Evolutionary conservation across 345 rosid species (phyloP).

Genomic region (Linum lewisii): DNA sequence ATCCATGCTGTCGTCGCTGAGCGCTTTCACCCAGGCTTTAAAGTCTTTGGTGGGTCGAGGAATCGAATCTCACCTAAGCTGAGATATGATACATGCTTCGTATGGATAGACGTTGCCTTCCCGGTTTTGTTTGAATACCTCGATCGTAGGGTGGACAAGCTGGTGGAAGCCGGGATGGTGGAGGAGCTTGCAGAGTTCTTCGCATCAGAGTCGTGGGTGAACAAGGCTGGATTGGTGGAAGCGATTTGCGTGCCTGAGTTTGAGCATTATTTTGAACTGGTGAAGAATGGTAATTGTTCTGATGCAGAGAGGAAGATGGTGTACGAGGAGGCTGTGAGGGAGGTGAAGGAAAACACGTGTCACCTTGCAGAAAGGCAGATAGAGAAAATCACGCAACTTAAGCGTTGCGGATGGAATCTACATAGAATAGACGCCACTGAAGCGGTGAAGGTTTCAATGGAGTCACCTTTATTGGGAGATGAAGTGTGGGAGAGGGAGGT

Average conservation of each 20-base stretch:
- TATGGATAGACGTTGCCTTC: too few species aligned
- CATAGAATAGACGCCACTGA: constrained; percentile 61
- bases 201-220: constrained; percentile 19
- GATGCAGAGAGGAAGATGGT: too few species aligned
- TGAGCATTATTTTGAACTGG: constrained; percentile 35
- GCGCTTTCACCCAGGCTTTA: too few species aligned
- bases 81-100: too few species aligned
- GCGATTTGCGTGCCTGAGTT: constrained; percentile 96
- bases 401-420: constrained; percentile 59
- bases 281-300: constrained; percentile 7
- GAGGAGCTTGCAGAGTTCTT: constrained; percentile 53
- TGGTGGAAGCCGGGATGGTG: constrained; percentile 81
- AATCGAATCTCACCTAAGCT: too few species aligned
- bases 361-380: constrained; percentile 66
- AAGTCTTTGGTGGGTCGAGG: too few species aligned
- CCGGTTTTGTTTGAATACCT: constrained; percentile 51
- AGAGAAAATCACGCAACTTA: constrained; percentile 50
- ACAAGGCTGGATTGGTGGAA: constrained; percentile 43
- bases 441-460: too few species aligned
- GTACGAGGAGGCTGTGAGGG: too few species aligned
- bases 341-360: too few species aligned
- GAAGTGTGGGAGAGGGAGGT: too few species aligned
- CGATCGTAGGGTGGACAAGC: constrained; percentile 62
- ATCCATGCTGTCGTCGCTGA: too few species aligned
- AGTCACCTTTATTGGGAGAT: too few species aligned